These are phyloP conservation scores for Rhodotorula paludigena DNA, from an alignment of 768 basidiomycete genomes.

Conservation along the genomic window DNA sequence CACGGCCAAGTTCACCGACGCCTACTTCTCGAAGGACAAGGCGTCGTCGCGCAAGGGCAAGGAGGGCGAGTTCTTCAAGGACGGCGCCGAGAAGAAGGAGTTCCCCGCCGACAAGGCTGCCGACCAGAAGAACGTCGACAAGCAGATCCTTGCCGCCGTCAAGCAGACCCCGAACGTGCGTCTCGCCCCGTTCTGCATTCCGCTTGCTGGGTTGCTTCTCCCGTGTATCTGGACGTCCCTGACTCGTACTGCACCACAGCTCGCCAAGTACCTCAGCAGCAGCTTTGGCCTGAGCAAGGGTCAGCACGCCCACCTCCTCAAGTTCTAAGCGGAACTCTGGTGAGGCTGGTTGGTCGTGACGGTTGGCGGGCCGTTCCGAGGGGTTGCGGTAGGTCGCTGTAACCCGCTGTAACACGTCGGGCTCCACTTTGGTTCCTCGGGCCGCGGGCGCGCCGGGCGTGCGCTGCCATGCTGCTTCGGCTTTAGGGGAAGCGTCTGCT, in stretches of 20 bases:
- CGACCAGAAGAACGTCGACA: constrained; percentile 71
- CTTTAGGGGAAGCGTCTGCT: too few species aligned
- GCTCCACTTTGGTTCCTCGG: too few species aligned
- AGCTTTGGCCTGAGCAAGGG: constrained; percentile 93
- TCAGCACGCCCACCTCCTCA: constrained; percentile 90
- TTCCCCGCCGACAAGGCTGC: constrained; percentile 73
- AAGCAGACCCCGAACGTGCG: constrained; percentile 65
- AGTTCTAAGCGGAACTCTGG: constrained; percentile 68
- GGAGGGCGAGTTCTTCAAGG: constrained; percentile 95
- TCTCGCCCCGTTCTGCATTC: background rate
- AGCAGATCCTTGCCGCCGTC: constrained; percentile 69
- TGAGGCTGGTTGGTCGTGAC: too few species aligned
- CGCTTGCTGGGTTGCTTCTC: background rate
- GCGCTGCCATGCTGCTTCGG: too few species aligned
- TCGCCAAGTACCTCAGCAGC: constrained; percentile 86
- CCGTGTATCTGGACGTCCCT: background rate
- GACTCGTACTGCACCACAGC: constrained; percentile 55
- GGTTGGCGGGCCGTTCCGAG: too few species aligned
- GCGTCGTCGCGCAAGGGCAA: constrained; percentile 68
- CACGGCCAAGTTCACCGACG: constrained; percentile 76
- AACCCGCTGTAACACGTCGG: too few species aligned
- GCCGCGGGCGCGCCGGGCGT: too few species aligned
- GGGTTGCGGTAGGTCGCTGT: too few species aligned
- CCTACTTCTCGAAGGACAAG: constrained; percentile 81
- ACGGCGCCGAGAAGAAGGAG: constrained; percentile 60